Percentiles rank a stretch among this genome's conserved stretches.
Evolutionary conservation across 495 filamentous ascomycete species (phyloP).

Genomic region (Penicillium tannophilum): DNA sequence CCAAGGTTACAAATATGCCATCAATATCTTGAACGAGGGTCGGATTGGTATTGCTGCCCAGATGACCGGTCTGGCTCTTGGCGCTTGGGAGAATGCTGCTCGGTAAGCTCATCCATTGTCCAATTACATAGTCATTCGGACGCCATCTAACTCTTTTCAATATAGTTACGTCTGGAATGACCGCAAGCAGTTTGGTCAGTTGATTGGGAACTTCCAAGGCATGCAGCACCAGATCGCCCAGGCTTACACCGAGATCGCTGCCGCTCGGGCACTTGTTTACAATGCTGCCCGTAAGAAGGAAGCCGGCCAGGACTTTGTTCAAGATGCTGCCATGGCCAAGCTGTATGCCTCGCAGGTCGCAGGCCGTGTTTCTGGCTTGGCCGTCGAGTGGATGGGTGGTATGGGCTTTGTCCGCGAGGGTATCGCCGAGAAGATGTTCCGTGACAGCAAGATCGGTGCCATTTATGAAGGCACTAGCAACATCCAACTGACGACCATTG

Average conservation of each 20-base stretch:
- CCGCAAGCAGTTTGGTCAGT: conserved; percentile 91
- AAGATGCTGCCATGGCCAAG: conserved; percentile 98
- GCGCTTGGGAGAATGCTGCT: conserved; percentile 94
- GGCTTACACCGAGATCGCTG: conserved; percentile 89
- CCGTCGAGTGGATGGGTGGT: conserved; percentile 98
- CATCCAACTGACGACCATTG: conserved; percentile 89
- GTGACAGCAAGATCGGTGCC: conserved; percentile 97
- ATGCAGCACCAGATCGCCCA: conserved; percentile 99
- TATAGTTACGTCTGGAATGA: conserved; percentile 90
- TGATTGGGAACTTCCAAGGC: conserved; percentile 94
- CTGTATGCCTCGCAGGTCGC: conserved; percentile 93
- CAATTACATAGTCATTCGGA: not conserved
- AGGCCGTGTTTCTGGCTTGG: conserved; percentile 78
- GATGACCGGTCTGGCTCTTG: conserved; percentile 96
- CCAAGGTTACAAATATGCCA: conserved; percentile 97
- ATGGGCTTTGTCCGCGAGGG: conserved; percentile 97
- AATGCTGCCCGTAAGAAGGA: conserved; percentile 99
- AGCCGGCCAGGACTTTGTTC: conserved; percentile 90
- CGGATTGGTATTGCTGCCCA: conserved; percentile 97
- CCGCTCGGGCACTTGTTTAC: conserved; percentile 89
- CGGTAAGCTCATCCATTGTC: conserved; percentile 50
- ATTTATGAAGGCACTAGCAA: conserved; percentile 97
- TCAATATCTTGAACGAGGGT: conserved; percentile 94
- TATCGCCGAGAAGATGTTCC: conserved; percentile 96
- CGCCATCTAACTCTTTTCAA: conserved; percentile 8